Evolutionary conservation across 371 early-diverging fungal genomes (phyloP), one percentile per base, ranked within the genome.

Genomic region (Syncephalis plumigaleata): DNA sequence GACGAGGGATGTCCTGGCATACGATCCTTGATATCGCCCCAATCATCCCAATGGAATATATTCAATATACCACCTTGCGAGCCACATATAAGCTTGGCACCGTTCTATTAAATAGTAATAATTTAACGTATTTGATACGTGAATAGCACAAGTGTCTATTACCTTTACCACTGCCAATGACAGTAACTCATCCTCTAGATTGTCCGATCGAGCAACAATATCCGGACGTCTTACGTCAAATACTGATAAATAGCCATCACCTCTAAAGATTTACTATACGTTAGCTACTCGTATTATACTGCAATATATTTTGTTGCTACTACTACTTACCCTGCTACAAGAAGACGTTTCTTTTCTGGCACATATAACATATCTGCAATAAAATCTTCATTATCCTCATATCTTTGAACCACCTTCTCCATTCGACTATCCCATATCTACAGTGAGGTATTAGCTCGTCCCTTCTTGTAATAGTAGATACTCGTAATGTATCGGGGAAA

Each of bases 161-260:
- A 31, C 31, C 31, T 78, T 82, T 42, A 92, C 70, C 20, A 88
- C 55, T 1, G 65, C 64, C 5, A 92, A 67, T 3, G 83, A 88
- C 42, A 91, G 57, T 37, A 92, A 68, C 54, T 93, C 96, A 54
- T 91, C 93, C 39, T 93, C 96, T 64, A 87, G 81, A 53, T 87
- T 79, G 26, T 81, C 91, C 1, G 90, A 90, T 55, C 84, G 75
- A 37, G 73, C 81, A 16, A 80, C 56, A 9, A 84, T 77, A 46
- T 78, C 71, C 13, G 73, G 65, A 56, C 85, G 88, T 39, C 91
- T 77, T 31, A 87, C 72, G 58, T 95, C 93, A 59, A 77, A 87
- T 1, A 88, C 81, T 2, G 91, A 81, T 46, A 95, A 64, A 39
- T 73, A 84, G 0, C 94, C 96, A 58, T 93, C 94, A 13, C 86